Conservation (phyloP, 2,329 filamentous ascomycete genomes). For the Aspergillus clavatus region DNA sequence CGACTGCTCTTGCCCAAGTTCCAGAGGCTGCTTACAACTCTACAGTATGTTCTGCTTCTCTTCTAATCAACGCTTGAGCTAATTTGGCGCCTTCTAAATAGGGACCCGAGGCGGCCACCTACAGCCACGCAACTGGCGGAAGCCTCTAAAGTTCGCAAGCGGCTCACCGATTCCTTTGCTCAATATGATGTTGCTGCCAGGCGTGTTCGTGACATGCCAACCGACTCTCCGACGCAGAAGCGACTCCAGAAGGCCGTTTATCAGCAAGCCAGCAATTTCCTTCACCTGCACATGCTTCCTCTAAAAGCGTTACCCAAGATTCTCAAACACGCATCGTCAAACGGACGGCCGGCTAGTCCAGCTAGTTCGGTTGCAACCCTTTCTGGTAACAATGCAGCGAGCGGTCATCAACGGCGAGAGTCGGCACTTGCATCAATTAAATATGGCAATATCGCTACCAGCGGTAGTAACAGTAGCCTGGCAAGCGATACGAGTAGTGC, state of each 20-base stretch:
- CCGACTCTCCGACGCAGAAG: conserved; percentile 65
- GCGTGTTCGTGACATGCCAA: conserved; percentile 72
- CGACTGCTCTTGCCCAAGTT: conserved; percentile 75
- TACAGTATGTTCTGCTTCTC: conserved; percentile 52
- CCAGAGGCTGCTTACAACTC: conserved; percentile 65
- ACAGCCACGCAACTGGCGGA: conserved; percentile 70
- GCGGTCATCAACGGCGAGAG: conserved; percentile 28
- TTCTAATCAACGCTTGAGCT: background rate
- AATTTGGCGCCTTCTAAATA: conserved; percentile 14
- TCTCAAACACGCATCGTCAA: conserved; percentile 56
- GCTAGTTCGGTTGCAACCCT: conserved; percentile 20
- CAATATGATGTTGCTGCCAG: conserved; percentile 82
- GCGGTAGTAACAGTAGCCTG: conserved; percentile 48
- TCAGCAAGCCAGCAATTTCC: conserved; percentile 72
- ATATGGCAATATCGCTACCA: conserved; percentile 49
- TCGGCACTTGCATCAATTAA: conserved; percentile 56
- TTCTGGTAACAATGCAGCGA: conserved; percentile 19
- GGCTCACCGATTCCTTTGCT: conserved; percentile 80
- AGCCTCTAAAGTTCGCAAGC: conserved; percentile 82
- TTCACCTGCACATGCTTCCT: conserved; percentile 87
- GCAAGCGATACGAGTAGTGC: conserved; percentile 52
- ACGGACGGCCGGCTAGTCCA: conserved; percentile 36
- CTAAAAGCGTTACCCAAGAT: conserved; percentile 69
- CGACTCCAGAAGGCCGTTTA: conserved; percentile 78
- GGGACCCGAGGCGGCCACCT: conserved; percentile 61